Evolutionary conservation across 768 basidiomycete species (phyloP).

Genomic region (Strobilomyces confusus): DNA sequence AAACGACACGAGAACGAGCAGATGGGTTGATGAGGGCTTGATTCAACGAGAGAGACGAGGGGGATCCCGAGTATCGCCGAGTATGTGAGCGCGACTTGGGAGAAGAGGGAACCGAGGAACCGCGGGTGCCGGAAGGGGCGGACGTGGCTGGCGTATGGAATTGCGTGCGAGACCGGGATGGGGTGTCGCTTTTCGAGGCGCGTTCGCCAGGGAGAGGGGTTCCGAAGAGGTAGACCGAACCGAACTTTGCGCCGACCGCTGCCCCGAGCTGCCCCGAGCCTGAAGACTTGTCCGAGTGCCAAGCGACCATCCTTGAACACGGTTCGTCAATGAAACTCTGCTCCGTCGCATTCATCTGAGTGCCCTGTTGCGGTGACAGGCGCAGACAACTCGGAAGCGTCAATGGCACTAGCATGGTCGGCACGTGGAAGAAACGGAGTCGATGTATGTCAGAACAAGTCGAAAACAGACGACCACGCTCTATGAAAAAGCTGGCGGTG

Average conservation of each 20-base stretch:
- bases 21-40: slow-evolving; percentile 49
- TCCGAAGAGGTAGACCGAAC: slow-evolving; percentile 30
- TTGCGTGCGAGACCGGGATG: slow-evolving; percentile 13
- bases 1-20: slow-evolving; percentile 61
- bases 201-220: slow-evolving; percentile 22
- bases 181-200: neutral
- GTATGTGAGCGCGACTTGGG: slow-evolving; percentile 18
- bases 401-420: slow-evolving; percentile 26
- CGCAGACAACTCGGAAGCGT: slow-evolving; percentile 19
- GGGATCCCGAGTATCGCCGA: slow-evolving; percentile 33
- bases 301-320: slow-evolving; percentile 15
- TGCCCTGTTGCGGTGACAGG: slow-evolving; percentile 1
- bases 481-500: neutral
- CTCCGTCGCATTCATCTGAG: slow-evolving; percentile 15
- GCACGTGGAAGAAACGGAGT: neutral
- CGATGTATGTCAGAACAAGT: neutral
- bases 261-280: slow-evolving; percentile 11
- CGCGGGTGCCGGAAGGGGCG: slow-evolving; percentile 5
- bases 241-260: slow-evolving; percentile 21
- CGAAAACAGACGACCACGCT: neutral
- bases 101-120: slow-evolving; percentile 21
- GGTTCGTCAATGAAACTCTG: slow-evolving; percentile 24
- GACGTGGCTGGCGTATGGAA: slow-evolving; percentile 2
- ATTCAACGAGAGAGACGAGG: slow-evolving; percentile 34
- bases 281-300: slow-evolving; percentile 10